A percentile compares a stretch with the other conserved stretches of the same genome.
These are phyloP conservation scores for Blastocladiella emersonii DNA, from an alignment of 371 early-diverging fungal genomes.

Conservation along the genomic window DNA sequence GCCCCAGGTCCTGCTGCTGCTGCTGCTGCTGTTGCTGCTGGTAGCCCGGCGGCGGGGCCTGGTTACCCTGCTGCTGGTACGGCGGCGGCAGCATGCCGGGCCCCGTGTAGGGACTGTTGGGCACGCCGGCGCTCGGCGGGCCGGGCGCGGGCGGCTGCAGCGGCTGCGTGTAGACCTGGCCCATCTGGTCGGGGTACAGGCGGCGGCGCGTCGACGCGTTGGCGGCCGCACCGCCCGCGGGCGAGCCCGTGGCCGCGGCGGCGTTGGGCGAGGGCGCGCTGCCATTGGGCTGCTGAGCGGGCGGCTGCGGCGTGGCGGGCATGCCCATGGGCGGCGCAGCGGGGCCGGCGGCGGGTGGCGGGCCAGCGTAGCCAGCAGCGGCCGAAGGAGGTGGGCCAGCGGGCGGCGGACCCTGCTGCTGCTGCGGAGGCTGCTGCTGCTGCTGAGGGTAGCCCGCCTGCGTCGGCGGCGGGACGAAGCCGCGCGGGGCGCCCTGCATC, in stretches of 20 bases:
- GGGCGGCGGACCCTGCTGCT: too few species aligned
- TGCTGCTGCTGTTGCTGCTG: not conserved
- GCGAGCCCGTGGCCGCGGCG: too few species aligned
- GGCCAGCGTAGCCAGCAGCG: not conserved
- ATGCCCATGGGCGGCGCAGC: not conserved
- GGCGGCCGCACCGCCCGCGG: not conserved
- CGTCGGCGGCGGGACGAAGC: not conserved
- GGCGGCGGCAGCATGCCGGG: not conserved
- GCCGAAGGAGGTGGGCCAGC: too few species aligned
- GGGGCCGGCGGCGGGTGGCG: not conserved
- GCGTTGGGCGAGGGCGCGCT: too few species aligned
- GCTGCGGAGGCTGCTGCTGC: too few species aligned
- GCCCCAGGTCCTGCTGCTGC: not conserved
- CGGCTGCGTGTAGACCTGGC: constrained; percentile 13
- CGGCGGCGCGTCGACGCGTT: constrained; percentile 16
- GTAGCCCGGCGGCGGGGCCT: not conserved
- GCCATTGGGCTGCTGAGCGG: not conserved
- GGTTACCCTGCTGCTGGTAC: not conserved
- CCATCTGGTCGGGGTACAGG: constrained; percentile 19
- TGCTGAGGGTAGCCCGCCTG: not conserved
- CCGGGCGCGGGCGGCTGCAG: constrained; percentile 4
- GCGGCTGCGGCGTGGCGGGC: not conserved
- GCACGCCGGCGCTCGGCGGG: not conserved
- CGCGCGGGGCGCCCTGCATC: too few species aligned
- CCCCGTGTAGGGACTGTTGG: not conserved